These are phyloP conservation scores for Diaporthe sp. DNA, from an alignment of 2,329 filamentous ascomycete genomes.

Conservation along the genomic window DNA sequence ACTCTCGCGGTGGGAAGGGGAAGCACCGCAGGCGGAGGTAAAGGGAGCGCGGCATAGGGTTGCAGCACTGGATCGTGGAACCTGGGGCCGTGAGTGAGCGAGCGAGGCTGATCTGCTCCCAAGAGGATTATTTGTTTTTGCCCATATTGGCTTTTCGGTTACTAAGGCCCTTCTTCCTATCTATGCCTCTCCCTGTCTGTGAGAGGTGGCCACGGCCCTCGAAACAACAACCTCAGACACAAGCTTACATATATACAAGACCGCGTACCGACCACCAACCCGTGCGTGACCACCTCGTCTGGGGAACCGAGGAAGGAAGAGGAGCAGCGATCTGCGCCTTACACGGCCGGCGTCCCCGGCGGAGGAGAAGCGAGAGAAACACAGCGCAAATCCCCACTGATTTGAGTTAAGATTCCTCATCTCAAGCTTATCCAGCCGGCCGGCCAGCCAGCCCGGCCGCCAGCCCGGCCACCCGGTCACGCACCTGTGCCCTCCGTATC, in stretches of 20 bases:
- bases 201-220: neutral
- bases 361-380: neutral
- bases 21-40: conserved; percentile 52
- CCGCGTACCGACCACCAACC: neutral
- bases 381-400: conserved; percentile 3
- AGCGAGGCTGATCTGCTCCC: conserved; percentile 7
- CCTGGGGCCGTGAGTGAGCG: neutral
- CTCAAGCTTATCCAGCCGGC: neutral
- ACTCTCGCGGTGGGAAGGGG: conserved; percentile 47
- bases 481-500: neutral
- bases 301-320: neutral
- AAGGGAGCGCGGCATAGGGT: neutral
- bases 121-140: neutral
- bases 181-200: neutral
- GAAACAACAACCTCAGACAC: conserved; percentile 20
- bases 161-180: neutral
- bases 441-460: neutral
- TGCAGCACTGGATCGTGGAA: neutral
- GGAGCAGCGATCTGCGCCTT: neutral
- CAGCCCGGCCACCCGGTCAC: conserved; percentile 1
- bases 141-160: neutral
- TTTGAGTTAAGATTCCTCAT: neutral
- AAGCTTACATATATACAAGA: conserved; percentile 7
- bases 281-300: neutral
- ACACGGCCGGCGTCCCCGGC: conserved; percentile 1